Evolutionary conservation across 371 early-diverging fungal genomes (phyloP), one percentile per base, ranked within the genome.

Genomic region (Rhizopus delemar): DNA sequence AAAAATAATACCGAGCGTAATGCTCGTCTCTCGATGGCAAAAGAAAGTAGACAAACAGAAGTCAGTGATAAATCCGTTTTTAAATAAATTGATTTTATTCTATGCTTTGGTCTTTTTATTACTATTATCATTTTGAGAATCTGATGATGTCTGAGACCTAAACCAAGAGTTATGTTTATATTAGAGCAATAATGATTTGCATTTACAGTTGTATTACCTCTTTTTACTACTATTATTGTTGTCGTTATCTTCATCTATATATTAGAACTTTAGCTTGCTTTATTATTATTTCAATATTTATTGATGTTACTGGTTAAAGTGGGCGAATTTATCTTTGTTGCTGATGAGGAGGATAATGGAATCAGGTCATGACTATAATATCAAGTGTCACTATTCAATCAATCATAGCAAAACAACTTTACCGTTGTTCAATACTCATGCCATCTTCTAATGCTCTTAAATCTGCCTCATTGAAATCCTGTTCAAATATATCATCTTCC

Each of bases 21-120:
- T 57, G 66, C 66, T 36, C 69, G 78, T 71, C 56, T 83, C 41
- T 70, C 64, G 69, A 72, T 73, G 33, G 77, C 83, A 28, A 81
- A 78, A 59, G 68, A 78, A 59, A 68, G 68, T 38, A 65, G 78
- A 65, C 83, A 85, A 59, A 74, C 74, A 22, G 84, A 82, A 39
- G 60, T 80, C 35, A 78, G 80, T 60, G 73, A 82, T 56, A 80
- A 71, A 56, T 74, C 72, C 38, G 83, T 85, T 43, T 85, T 85
- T 57, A 66, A 79, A 61, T 85, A 81, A 75, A 63, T 28, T 28
- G 15, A 45, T 34, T 13, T 56, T 43, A 29, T 56, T 56, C 4
- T 35, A 43, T 41, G 28, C 11, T 38, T 31, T 9, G 11, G 13
- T 28, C 8, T 8, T 31, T 29, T 12, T 43, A 8, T 45, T 15